Conservation (phyloP, 1,139 yeast genomes). For the Meyerozyma sp. region DNA sequence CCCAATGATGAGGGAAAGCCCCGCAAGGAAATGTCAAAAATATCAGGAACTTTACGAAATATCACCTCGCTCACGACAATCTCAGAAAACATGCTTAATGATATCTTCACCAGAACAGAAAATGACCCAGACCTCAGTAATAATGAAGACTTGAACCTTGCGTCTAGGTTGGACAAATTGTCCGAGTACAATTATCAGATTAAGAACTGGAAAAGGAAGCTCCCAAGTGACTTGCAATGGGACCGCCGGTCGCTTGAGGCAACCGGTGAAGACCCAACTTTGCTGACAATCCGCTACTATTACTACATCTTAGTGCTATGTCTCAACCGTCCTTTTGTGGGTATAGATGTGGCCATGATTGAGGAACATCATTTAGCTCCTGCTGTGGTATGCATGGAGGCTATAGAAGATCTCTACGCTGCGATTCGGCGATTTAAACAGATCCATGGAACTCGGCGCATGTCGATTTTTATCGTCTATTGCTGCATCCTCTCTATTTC, state of each 20-base stretch:
- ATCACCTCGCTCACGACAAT: conserved; percentile 47
- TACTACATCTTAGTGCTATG: conserved; percentile 54
- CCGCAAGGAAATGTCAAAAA: conserved; percentile 25
- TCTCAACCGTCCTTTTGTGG: conserved; percentile 55
- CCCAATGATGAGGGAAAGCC: conserved; percentile 2
- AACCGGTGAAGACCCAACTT: conserved; percentile 47
- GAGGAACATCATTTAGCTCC: conserved; percentile 26
- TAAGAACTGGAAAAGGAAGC: conserved; percentile 42
- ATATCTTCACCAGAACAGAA: conserved; percentile 41
- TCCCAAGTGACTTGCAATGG: conserved; percentile 51
- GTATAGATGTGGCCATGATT: conserved; percentile 17
- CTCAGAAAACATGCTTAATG: conserved; percentile 51
- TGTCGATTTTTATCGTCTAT: conserved; percentile 44
- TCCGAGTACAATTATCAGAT: conserved; percentile 45
- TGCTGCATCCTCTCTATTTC: conserved; percentile 45
- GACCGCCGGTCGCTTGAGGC: conserved; percentile 32
- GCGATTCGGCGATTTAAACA: conserved; percentile 32
- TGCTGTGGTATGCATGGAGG: conserved; percentile 31
- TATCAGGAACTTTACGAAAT: conserved; percentile 43
- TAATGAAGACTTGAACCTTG: conserved; percentile 25
- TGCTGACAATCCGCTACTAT: conserved; percentile 50
- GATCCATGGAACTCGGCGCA: conserved; percentile 37
- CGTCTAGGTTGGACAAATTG: conserved; percentile 33
- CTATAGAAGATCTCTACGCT: conserved; percentile 37
- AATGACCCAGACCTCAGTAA: conserved; percentile 11